Evolutionary conservation across 73 alveolate genomes (phyloP).

Genomic region (Paramecium sexaurelia): DNA sequence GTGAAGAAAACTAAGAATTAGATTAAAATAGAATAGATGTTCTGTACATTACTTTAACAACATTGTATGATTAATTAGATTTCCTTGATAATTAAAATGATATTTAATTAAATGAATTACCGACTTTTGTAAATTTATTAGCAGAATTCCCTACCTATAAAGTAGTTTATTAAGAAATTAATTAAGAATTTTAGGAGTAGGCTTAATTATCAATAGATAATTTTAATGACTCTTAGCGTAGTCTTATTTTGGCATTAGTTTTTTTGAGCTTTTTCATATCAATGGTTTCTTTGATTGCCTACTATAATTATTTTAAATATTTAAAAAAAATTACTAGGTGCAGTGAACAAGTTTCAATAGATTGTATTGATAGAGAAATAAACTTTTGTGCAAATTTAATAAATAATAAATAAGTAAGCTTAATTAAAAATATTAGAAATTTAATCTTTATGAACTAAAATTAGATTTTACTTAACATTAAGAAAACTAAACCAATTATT

Average conservation of each 20-base stretch:
- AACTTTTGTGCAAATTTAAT: not conserved
- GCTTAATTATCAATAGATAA: not conserved
- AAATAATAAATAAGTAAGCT: not conserved
- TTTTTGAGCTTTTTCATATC: not conserved
- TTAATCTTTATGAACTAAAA: not conserved
- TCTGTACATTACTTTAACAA: not conserved
- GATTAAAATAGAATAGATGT: not conserved
- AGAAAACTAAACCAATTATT: not conserved
- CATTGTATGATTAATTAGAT: not conserved
- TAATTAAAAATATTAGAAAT: not conserved
- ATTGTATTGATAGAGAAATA: not conserved
- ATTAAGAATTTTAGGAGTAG: not conserved
- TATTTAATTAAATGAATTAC: not conserved
- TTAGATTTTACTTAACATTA: not conserved
- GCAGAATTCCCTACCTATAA: not conserved
- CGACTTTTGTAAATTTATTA: not conserved
- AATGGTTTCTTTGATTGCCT: not conserved
- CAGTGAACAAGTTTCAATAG: conserved; percentile 6
- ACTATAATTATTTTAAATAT: not conserved
- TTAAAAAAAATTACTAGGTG: not conserved
- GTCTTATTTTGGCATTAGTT: not conserved
- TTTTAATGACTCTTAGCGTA: not conserved
- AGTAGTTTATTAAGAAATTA: not conserved
- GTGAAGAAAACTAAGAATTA: not conserved
- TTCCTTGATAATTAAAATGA: not conserved